Percentiles rank a stretch among this genome's conserved stretches.
phyloP scores from a whole-genome alignment of 371 early-diverging fungal species.

The Rhizopus delemar region DNA sequence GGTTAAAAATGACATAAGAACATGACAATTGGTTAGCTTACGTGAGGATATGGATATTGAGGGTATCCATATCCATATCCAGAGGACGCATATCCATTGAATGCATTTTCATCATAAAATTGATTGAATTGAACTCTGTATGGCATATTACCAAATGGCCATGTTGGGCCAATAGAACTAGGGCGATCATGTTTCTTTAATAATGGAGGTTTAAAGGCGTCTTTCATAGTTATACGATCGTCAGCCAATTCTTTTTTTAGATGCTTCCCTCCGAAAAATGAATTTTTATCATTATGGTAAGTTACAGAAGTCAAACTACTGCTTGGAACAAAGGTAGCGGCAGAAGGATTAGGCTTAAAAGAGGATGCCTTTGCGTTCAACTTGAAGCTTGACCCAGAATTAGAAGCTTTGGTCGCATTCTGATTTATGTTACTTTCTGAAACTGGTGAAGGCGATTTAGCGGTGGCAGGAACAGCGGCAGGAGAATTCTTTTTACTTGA shows the following conservation, averaged over 20 bases:
- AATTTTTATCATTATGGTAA: constrained; percentile 18
- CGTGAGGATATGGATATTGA: constrained; percentile 47
- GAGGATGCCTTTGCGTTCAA: constrained; percentile 85
- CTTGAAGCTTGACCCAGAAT: constrained; percentile 58
- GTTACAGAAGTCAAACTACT: constrained; percentile 6
- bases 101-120: constrained; percentile 45
- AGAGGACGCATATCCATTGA: constrained; percentile 40
- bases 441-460: background rate
- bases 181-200: constrained; percentile 30
- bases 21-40: background rate
- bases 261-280: constrained; percentile 39
- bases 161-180: constrained; percentile 47
- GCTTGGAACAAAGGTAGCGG: constrained; percentile 76
- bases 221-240: constrained; percentile 30
- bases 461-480: background rate
- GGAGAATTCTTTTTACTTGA: background rate
- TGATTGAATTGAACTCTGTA: constrained; percentile 48
- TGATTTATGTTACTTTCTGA: background rate
- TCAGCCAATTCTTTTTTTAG: constrained; percentile 21
- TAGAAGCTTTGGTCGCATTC: constrained; percentile 19
- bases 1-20: background rate
- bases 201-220: constrained; percentile 40
- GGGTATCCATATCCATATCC: constrained; percentile 51
- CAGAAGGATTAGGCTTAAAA: constrained; percentile 84
- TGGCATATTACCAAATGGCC: constrained; percentile 53